Percentiles rank a stretch among this genome's conserved stretches.
Conservation (phyloP, 768 basidiomycete species). For the Tulasnella sp. region DNA sequence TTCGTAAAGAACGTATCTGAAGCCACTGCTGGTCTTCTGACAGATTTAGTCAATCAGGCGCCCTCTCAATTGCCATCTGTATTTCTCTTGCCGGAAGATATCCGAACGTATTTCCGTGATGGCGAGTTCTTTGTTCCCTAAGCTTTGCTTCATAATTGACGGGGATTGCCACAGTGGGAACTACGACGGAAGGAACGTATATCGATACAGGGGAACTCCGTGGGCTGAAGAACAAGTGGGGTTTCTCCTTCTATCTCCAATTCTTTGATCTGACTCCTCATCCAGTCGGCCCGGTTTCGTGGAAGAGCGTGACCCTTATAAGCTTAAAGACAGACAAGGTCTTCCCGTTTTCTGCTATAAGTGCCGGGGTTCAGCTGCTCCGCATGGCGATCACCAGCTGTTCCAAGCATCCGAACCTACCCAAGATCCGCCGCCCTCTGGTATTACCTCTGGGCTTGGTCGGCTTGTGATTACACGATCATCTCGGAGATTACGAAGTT, state of each 20-base stretch:
- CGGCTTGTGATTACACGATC: background rate
- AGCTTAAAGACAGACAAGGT: slow-evolving; percentile 77
- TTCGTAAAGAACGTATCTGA: slow-evolving; percentile 29
- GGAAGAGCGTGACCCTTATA: slow-evolving; percentile 85
- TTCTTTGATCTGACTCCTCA: slow-evolving; percentile 1
- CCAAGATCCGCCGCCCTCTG: background rate
- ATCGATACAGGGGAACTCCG: slow-evolving; percentile 70
- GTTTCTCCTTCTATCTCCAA: slow-evolving; percentile 23
- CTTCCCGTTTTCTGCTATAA: slow-evolving; percentile 81
- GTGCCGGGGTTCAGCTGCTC: slow-evolving; percentile 68
- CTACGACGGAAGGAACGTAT: slow-evolving; percentile 74
- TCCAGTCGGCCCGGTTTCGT: slow-evolving; percentile 73
- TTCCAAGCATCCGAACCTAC: background rate
- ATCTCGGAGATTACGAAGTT: background rate
- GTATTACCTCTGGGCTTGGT: background rate
- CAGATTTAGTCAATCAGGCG: slow-evolving; percentile 59
- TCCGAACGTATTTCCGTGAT: slow-evolving; percentile 76
- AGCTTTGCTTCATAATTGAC: background rate
- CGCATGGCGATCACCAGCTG: background rate
- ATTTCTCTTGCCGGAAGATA: slow-evolving; percentile 79
- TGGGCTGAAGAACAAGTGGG: slow-evolving; percentile 75
- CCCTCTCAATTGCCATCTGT: slow-evolving; percentile 65
- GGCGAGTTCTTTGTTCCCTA: slow-evolving; percentile 41
- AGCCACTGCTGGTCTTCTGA: slow-evolving; percentile 26
- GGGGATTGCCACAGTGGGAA: slow-evolving; percentile 49